These are phyloP conservation scores for Moniliophthora roreri DNA, from an alignment of 1,284 basidiomycete species.

Conservation along the genomic window DNA sequence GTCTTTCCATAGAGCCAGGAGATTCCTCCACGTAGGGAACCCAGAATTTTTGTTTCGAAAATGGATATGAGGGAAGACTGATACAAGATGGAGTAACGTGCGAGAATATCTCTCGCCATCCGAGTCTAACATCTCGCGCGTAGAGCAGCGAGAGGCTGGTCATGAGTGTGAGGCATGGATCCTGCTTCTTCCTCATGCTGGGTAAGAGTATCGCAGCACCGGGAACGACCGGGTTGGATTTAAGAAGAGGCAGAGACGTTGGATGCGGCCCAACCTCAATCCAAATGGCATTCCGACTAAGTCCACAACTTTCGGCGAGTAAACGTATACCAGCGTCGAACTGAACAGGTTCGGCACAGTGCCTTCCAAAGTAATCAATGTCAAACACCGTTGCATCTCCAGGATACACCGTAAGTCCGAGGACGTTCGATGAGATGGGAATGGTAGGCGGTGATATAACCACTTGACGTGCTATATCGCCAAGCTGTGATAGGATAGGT, in stretches of 20 bases:
- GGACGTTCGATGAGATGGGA: slow-evolving; percentile 58
- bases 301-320: slow-evolving; percentile 30
- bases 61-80: slow-evolving; percentile 63
- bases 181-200: slow-evolving; percentile 46
- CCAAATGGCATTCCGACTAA: slow-evolving; percentile 42
- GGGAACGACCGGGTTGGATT: slow-evolving; percentile 34
- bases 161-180: slow-evolving; percentile 44
- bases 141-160: slow-evolving; percentile 50
- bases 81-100: slow-evolving; percentile 42
- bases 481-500: slow-evolving; percentile 50
- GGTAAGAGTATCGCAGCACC: slow-evolving; percentile 36
- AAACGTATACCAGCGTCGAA: slow-evolving; percentile 50
- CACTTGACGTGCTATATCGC: slow-evolving; percentile 33
- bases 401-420: slow-evolving; percentile 48
- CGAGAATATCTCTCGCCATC: slow-evolving; percentile 56
- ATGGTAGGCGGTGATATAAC: slow-evolving; percentile 45
- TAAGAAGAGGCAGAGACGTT: slow-evolving; percentile 54
- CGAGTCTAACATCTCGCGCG: slow-evolving; percentile 33
- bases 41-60: slow-evolving; percentile 57
- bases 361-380: slow-evolving; percentile 53
- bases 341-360: slow-evolving; percentile 58
- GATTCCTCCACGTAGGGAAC: slow-evolving; percentile 33
- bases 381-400: slow-evolving; percentile 50
- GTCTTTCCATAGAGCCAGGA: neutral
- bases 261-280: slow-evolving; percentile 68